Conservation (phyloP, 2,329 filamentous ascomycete genomes). For the Phialophora expanda region DNA sequence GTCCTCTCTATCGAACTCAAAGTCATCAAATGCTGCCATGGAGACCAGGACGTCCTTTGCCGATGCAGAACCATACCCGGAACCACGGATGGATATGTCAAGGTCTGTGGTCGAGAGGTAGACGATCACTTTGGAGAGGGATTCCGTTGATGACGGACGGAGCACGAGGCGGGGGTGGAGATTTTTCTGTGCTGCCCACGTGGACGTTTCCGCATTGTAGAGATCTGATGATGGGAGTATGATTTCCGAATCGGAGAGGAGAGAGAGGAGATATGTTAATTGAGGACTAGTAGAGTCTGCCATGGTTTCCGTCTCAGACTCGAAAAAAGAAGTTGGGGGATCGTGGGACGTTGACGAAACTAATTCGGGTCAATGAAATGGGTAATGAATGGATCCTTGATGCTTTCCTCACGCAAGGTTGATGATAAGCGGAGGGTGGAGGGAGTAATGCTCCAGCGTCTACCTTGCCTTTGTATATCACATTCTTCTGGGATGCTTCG, state of each 20-base stretch:
- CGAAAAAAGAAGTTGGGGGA: background rate
- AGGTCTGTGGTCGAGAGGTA: constrained; percentile 44
- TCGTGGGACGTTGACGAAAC: background rate
- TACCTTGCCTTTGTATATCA: no score
- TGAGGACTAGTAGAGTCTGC: background rate
- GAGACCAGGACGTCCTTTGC: constrained; percentile 48
- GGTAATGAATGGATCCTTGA: background rate
- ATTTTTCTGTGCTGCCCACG: constrained; percentile 46
- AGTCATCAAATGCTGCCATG: constrained; percentile 47
- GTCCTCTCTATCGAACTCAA: constrained; percentile 43
- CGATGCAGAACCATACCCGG: constrained; percentile 46
- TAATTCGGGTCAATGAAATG: background rate
- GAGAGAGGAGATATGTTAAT: constrained; percentile 13
- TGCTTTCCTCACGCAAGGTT: background rate
- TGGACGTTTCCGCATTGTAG: constrained; percentile 38
- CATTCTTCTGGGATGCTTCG: no score
- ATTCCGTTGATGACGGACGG: constrained; percentile 42
- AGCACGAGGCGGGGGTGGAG: constrained; percentile 45
- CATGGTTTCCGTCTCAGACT: background rate
- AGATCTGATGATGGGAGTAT: constrained; percentile 1
- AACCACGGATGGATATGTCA: constrained; percentile 47
- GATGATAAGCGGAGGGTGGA: no score
- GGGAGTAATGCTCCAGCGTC: no score
- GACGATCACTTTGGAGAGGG: constrained; percentile 42
- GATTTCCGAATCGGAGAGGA: constrained; percentile 12